Conservation (phyloP, 2,329 filamentous ascomycete species). For the Fusarium bactridioides region DNA sequence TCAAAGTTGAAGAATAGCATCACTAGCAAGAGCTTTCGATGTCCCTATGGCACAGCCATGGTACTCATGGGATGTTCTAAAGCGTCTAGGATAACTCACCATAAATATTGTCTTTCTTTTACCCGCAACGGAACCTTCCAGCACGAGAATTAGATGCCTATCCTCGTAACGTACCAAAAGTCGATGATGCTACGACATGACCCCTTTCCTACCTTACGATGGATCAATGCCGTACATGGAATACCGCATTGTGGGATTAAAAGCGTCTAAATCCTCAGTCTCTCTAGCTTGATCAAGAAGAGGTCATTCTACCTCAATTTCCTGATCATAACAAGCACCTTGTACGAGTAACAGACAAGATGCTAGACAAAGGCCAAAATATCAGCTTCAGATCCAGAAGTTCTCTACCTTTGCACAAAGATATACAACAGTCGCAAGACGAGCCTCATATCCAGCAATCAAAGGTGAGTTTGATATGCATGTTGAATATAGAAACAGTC, state of each 20-base stretch:
- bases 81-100: too few relatives aligned
- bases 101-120: too few relatives aligned
- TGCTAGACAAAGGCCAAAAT: too few relatives aligned
- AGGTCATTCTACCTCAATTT: too few relatives aligned
- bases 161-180: not conserved
- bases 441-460: not conserved
- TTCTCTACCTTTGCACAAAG: not conserved
- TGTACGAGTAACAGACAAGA: too few relatives aligned
- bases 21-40: too few relatives aligned
- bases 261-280: not conserved
- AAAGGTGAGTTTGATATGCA: not conserved
- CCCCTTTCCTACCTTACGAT: not conserved
- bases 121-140: not conserved
- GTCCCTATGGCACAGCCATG: too few relatives aligned
- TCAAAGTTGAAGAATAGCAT: too few relatives aligned
- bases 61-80: too few relatives aligned
- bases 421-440: not conserved
- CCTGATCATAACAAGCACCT: too few relatives aligned
- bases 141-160: not conserved
- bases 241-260: not conserved
- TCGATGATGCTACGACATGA: not conserved
- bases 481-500: too few relatives aligned
- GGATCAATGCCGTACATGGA: not conserved
- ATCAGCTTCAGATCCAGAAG: not conserved
- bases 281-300: not conserved